Evolutionary conservation across 163 green algal genomes (phyloP), one percentile per base, ranked within the genome.

Genomic region (Chloromonas sp.): DNA sequence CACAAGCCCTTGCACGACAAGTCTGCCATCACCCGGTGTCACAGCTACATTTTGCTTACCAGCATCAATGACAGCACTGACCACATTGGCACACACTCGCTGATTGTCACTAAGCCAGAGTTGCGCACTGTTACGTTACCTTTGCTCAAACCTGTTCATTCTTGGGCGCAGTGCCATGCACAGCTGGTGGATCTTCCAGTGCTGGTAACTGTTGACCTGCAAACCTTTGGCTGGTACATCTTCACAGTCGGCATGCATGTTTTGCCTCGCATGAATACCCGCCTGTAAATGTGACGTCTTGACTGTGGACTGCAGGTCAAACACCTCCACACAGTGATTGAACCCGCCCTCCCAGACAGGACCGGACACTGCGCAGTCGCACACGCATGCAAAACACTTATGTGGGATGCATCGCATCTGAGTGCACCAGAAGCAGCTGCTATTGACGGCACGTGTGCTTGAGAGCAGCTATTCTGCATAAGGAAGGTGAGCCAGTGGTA

Each of bases 301-400:
- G 0, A 83, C 66, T 0, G 71, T 83, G 0, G 60, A 70, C 13
- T 74, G 85, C 8, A 88, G 77, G 3, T 81, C 85, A 61, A 85
- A 85, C 81, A 82, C 84, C n/a, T 88, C 87, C 1, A 88, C 58
- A 2, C 87, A 84, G n/a, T 89, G 87, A 1, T 76, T 76, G 77
- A 83, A 88, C 61, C 82, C 74, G 74, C 83, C 70, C 0, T 81
- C 77, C 77, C 77, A 81, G 2, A 2, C n/a, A 11, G 77, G 77
- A 61, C 77, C 77, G 1, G 77, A 36, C 36, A 36, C 36, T 36
- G 36, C 36, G 36, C 36, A 36, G 36, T 36, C 36, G 36, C 36
- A 36, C 36, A 36, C 77, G 11, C 66, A 74, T 15, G 11, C 66
- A 74, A 74, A 5, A 74, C 5, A 11, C 66, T 5, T 11, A 74